Percentiles rank a stretch among this genome's conserved stretches.
These are phyloP conservation scores for Phascolomyces articulosus DNA, from an alignment of 371 early-diverging fungal genomes.

Conservation along the genomic window DNA sequence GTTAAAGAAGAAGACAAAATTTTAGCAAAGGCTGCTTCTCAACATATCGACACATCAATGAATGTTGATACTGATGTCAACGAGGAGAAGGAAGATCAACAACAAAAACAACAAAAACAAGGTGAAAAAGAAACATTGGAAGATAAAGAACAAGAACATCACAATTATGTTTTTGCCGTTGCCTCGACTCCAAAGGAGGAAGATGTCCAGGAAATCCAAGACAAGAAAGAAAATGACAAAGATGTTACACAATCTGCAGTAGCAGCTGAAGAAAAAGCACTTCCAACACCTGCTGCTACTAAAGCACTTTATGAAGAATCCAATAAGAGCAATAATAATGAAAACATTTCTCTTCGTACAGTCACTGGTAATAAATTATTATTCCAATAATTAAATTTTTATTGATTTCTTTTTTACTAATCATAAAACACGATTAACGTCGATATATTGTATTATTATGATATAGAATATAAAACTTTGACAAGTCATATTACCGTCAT, in stretches of 20 bases:
- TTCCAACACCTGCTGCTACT: background rate
- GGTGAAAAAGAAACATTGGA: too few relatives aligned
- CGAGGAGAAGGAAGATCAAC: too few relatives aligned
- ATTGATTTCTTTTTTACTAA: too few relatives aligned
- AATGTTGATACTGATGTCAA: too few relatives aligned
- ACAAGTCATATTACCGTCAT: constrained; percentile 10
- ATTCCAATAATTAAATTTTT: background rate
- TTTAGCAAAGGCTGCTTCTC: too few relatives aligned
- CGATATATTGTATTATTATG: background rate
- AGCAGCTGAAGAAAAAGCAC: background rate
- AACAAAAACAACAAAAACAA: too few relatives aligned
- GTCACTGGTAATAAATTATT: background rate
- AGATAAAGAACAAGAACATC: background rate
- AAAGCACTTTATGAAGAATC: too few relatives aligned
- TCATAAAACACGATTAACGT: too few relatives aligned
- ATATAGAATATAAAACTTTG: background rate
- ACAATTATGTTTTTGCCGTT: background rate
- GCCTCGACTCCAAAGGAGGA: background rate
- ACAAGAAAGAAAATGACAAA: background rate
- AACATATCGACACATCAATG: too few relatives aligned
- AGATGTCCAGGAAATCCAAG: background rate
- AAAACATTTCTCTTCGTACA: background rate
- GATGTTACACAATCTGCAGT: constrained; percentile 2
- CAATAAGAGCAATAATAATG: too few relatives aligned
- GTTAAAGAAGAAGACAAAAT: background rate